Conservation (phyloP, 2,329 filamentous ascomycete species). For the Aquanectria penicillioides region DNA sequence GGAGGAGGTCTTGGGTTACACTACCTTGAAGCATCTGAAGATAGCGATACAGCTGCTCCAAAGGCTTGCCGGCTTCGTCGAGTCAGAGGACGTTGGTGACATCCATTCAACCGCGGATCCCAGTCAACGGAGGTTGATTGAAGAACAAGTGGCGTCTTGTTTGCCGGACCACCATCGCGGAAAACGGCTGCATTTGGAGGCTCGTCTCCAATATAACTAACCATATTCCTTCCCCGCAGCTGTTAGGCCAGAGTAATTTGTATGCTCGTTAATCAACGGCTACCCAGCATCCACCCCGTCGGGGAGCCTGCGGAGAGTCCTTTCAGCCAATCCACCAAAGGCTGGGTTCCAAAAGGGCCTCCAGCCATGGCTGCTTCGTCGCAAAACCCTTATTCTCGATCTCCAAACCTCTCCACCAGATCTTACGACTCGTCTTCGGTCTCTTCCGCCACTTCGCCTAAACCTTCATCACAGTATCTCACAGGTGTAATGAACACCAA, state of each 20-base stretch:
- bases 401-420: conserved; percentile 68
- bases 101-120: conserved; percentile 28
- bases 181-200: conserved; percentile 26
- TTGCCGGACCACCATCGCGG: conserved; percentile 19
- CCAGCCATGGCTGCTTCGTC: conserved; percentile 60
- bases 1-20: conserved; percentile 34
- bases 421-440: conserved; percentile 73
- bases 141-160: conserved; percentile 34
- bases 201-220: conserved; percentile 32
- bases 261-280: conserved; percentile 39
- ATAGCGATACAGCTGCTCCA: no score
- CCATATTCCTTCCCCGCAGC: conserved; percentile 23
- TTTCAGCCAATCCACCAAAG: conserved; percentile 25
- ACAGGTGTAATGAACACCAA: conserved; percentile 62
- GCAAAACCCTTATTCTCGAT: conserved; percentile 68
- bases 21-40: conserved; percentile 32
- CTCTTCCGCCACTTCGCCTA: conserved; percentile 70
- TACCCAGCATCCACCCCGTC: conserved; percentile 28
- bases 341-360: conserved; percentile 27
- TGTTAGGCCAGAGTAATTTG: conserved; percentile 33
- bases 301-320: conserved; percentile 32
- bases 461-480: conserved; percentile 62
- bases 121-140: conserved; percentile 29
- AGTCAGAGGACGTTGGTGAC: conserved; percentile 28
- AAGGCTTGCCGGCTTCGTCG: no score